Conservation (phyloP, 2,329 filamentous ascomycete genomes). For the Apiospora koreana region DNA sequence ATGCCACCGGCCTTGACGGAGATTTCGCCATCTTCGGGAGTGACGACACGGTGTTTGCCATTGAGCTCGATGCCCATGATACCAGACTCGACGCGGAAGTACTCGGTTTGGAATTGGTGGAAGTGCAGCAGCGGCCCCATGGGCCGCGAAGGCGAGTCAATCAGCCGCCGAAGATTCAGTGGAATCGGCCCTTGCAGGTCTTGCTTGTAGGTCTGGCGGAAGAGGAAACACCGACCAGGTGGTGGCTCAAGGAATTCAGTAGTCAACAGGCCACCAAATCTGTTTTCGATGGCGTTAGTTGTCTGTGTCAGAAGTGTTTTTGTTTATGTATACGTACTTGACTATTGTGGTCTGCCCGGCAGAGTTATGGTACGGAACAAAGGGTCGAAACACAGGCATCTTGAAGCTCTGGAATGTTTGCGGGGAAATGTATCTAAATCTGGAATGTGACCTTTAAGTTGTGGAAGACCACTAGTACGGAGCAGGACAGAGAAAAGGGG, state of each 20-base stretch:
- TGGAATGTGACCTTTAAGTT: too few relatives aligned
- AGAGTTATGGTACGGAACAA: neutral
- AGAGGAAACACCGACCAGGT: constrained; percentile 26
- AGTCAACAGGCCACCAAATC: constrained; percentile 24
- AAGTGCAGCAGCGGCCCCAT: constrained; percentile 33
- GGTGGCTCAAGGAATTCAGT: constrained; percentile 30
- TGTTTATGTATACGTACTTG: neutral
- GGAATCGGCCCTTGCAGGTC: constrained; percentile 15
- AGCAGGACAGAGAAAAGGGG: too few relatives aligned
- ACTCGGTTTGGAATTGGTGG: constrained; percentile 34
- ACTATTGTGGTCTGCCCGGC: neutral
- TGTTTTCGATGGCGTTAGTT: constrained; percentile 12
- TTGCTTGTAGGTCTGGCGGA: constrained; percentile 28
- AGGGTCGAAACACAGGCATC: neutral
- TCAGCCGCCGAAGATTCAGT: constrained; percentile 20
- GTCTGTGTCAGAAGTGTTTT: neutral
- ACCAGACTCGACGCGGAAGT: constrained; percentile 29
- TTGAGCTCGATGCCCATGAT: constrained; percentile 30
- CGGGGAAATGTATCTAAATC: too few relatives aligned
- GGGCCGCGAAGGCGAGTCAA: constrained; percentile 19
- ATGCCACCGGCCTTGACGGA: constrained; percentile 23
- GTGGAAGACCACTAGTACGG: too few relatives aligned
- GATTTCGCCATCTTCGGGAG: constrained; percentile 32
- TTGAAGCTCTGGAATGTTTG: neutral
- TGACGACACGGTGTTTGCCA: constrained; percentile 24